These are phyloP conservation scores for Cercospora zeina DNA, from an alignment of 2,329 filamentous ascomycete genomes.

Conservation along the genomic window DNA sequence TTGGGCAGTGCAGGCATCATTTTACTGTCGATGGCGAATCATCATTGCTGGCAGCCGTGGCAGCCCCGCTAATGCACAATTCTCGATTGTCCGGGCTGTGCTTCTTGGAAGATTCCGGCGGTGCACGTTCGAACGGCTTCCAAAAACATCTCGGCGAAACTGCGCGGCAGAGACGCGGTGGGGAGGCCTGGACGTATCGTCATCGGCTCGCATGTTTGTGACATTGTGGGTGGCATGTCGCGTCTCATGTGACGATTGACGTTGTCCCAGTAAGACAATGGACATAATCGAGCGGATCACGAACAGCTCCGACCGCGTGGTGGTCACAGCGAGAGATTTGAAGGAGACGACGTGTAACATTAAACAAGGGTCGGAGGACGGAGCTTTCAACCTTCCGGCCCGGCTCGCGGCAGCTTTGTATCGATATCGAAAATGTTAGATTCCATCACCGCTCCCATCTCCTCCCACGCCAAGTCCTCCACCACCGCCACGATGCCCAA, in stretches of 20 bases:
- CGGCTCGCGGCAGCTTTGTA: constrained; percentile 8
- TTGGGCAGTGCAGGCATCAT: not conserved
- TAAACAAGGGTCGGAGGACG: not conserved
- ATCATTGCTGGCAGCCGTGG: not conserved
- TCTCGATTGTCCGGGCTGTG: not conserved
- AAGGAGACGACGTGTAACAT: not conserved
- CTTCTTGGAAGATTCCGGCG: not conserved
- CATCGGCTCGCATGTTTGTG: not conserved
- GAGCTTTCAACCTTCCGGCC: not conserved
- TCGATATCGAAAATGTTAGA: constrained; percentile 9
- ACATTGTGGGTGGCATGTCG: not conserved
- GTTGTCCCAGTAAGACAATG: not conserved
- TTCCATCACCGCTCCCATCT: not conserved
- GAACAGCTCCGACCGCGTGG: not conserved
- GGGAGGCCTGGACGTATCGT: not conserved
- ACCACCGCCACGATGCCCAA: constrained; percentile 47
- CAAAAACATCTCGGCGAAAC: constrained; percentile 15
- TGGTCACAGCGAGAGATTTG: not conserved
- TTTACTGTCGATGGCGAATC: constrained; percentile 1
- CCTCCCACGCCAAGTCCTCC: not conserved
- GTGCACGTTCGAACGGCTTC: constrained; percentile 3
- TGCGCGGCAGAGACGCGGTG: constrained; percentile 4
- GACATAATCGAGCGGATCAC: not conserved
- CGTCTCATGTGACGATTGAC: not conserved
- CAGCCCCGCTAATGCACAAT: constrained; percentile 9